A percentile compares a stretch with the other conserved stretches of the same genome.
Conservation (phyloP, 192 early-diverging fungal genomes). For the Coemansia sp. region DNA sequence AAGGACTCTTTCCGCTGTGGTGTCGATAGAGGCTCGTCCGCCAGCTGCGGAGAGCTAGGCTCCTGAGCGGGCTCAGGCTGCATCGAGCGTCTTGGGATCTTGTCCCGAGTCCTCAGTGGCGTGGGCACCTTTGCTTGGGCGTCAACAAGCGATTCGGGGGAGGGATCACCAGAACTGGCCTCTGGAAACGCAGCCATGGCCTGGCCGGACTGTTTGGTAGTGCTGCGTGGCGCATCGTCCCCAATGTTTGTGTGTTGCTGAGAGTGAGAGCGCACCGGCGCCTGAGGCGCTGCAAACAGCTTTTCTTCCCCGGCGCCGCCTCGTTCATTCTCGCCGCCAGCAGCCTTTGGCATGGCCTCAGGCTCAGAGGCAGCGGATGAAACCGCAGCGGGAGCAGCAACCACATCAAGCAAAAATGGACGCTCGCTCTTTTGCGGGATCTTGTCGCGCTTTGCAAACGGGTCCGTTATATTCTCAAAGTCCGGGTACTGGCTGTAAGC, state of each 20-base stretch:
- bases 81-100: constrained; percentile 24
- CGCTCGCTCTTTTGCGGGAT: constrained; percentile 42
- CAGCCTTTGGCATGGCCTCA: background rate
- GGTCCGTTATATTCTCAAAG: constrained; percentile 49
- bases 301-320: background rate
- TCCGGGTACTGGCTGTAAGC: constrained; percentile 52
- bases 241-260: background rate
- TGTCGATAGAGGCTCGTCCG: background rate
- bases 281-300: background rate
- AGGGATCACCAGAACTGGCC: background rate
- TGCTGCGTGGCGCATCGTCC: background rate
- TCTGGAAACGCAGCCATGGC: constrained; percentile 4
- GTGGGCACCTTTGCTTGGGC: constrained; percentile 9
- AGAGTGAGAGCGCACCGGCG: background rate
- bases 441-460: constrained; percentile 56
- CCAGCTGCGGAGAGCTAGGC: constrained; percentile 1
- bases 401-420: constrained; percentile 11
- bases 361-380: background rate
- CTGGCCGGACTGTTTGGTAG: constrained; percentile 5
- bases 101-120: constrained; percentile 30
- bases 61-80: constrained; percentile 1
- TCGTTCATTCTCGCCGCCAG: background rate
- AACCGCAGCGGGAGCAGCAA: background rate
- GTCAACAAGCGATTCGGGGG: background rate
- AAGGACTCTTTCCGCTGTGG: constrained; percentile 34